Evolutionary conservation across 495 filamentous ascomycete species (phyloP).

Genomic region (Tricharina praecox): DNA sequence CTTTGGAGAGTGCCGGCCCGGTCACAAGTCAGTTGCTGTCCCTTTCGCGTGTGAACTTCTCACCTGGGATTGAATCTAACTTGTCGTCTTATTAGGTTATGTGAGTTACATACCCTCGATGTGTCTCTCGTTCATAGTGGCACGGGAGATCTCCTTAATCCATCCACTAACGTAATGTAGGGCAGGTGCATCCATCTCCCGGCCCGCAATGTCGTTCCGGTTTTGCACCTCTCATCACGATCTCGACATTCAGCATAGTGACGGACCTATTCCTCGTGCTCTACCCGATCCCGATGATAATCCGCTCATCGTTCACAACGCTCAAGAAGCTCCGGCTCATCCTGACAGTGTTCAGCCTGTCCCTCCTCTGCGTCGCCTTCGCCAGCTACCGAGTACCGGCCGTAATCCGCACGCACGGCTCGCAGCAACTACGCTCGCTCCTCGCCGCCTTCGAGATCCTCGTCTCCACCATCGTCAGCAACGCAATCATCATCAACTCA

Average conservation of each 20-base stretch:
- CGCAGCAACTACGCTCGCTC: conserved; percentile 59
- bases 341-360: conserved; percentile 62
- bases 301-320: neutral
- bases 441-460: conserved; percentile 63
- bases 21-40: conserved; percentile 44
- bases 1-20: conserved; percentile 66
- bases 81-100: neutral
- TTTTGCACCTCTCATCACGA: conserved; percentile 69
- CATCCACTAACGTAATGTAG: conserved; percentile 6
- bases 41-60: neutral
- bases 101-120: neutral
- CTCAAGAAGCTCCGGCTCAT: conserved; percentile 28
- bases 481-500: conserved; percentile 61
- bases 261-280: conserved; percentile 74
- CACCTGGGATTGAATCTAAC: conserved; percentile 1
- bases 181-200: conserved; percentile 82
- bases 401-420: conserved; percentile 43
- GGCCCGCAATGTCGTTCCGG: conserved; percentile 58
- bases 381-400: conserved; percentile 62
- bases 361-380: conserved; percentile 53
- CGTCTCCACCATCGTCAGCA: conserved; percentile 58
- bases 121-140: too few relatives aligned
- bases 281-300: conserved; percentile 63
- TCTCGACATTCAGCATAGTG: conserved; percentile 70
- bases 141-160: conserved; percentile 11